phyloP scores from a whole-genome alignment of 2,329 filamentous ascomycete species.

The Aspergillus vadensis region DNA sequence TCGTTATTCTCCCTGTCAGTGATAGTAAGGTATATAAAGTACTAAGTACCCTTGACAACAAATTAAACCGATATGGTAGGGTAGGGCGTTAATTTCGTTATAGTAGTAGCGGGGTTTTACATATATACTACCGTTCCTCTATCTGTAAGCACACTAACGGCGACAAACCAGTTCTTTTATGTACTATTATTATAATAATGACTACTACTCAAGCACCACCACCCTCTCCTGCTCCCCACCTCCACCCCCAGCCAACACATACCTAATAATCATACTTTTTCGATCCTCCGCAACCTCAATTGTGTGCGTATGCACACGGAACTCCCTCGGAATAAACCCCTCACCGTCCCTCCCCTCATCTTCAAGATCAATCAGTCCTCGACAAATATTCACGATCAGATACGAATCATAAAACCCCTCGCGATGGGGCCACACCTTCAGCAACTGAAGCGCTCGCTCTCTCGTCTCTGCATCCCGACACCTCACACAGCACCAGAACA shows the following conservation, averaged over 20 bases:
- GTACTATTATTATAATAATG: no score
- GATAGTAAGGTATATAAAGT: no score
- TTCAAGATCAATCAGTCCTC: constrained; percentile 20
- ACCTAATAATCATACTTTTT: background rate
- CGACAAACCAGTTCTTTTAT: no score
- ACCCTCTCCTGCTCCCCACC: background rate
- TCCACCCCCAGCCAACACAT: background rate
- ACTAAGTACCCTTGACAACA: no score
- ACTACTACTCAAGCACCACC: background rate
- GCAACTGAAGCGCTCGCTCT: background rate
- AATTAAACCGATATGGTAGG: no score
- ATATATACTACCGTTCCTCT: no score
- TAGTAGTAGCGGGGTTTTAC: no score
- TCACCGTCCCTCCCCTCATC: background rate
- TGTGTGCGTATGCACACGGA: background rate
- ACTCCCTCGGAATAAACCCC: background rate
- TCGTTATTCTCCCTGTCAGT: no score
- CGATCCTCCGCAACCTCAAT: background rate
- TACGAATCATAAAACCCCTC: background rate
- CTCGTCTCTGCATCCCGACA: background rate
- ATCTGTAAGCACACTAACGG: no score
- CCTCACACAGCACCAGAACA: background rate
- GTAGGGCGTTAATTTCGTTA: no score
- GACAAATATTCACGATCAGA: background rate
- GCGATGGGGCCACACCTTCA: background rate